Percentiles rank a stretch among this genome's conserved stretches.
Evolutionary conservation across 805 yeast genomes (phyloP).

Genomic region (Starmerella sirachaensis): DNA sequence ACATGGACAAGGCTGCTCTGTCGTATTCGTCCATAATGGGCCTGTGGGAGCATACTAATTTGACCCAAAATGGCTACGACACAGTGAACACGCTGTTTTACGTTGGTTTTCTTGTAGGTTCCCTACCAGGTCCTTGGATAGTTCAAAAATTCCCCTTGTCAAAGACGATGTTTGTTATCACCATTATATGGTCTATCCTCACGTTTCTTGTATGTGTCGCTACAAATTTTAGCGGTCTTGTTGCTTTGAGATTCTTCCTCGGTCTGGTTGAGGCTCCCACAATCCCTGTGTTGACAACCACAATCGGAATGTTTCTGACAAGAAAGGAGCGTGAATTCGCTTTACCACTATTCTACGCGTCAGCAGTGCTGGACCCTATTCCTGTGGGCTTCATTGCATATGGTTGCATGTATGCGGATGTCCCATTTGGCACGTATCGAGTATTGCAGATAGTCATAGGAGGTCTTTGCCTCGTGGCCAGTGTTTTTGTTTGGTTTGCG

Average conservation of each 20-base stretch:
- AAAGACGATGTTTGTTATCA: conserved; percentile 23
- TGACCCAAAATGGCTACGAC: conserved; percentile 38
- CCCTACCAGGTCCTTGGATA: conserved; percentile 32
- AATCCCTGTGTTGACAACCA: conserved; percentile 43
- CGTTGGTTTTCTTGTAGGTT: conserved; percentile 37
- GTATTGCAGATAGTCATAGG: conserved; percentile 45
- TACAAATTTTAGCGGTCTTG: conserved; percentile 33
- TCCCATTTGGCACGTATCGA: conserved; percentile 34
- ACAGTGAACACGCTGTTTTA: conserved; percentile 36
- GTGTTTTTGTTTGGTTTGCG: conserved; percentile 29
- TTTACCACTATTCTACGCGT: conserved; percentile 41
- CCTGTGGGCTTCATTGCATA: conserved; percentile 40
- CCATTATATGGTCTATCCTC: conserved; percentile 37
- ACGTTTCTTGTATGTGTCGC: conserved; percentile 31
- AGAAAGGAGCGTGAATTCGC: conserved; percentile 33
- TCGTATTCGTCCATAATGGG: conserved; percentile 34
- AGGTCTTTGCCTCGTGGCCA: conserved; percentile 36
- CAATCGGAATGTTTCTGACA: conserved; percentile 51
- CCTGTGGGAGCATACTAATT: conserved; percentile 26
- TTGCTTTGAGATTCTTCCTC: conserved; percentile 35
- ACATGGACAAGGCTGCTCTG: conserved; percentile 35
- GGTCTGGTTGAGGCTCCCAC: conserved; percentile 41
- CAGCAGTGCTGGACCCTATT: conserved; percentile 41
- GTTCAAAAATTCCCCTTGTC: conserved; percentile 36
- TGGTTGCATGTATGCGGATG: conserved; percentile 18